A percentile compares a stretch with the other conserved stretches of the same genome.
Conservation (phyloP, 2,329 filamentous ascomycete species). For the Xylaria sp. region DNA sequence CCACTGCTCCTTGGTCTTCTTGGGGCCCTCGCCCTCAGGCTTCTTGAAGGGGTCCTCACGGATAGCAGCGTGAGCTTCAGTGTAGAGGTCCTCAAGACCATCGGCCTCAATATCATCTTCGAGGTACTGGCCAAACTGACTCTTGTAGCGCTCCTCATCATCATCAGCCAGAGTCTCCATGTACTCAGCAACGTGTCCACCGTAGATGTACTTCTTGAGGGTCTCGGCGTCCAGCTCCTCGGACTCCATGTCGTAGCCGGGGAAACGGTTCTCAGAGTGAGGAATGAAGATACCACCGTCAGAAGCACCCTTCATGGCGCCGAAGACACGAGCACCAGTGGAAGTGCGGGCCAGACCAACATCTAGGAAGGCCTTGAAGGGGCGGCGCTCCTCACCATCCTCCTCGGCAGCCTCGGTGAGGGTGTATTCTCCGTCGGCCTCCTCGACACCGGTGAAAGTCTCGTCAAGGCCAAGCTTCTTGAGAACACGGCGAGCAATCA, state of each 20-base stretch:
- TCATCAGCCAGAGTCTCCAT: conserved; percentile 99
- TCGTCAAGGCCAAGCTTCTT: conserved; percentile 96
- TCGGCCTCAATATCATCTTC: conserved; percentile 97
- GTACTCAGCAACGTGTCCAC: conserved; percentile 98
- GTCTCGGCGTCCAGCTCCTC: conserved; percentile 98
- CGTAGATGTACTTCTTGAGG: conserved; percentile 99
- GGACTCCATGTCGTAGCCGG: conserved; percentile 93
- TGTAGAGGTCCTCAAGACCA: conserved; percentile 94
- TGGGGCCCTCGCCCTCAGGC: conserved; percentile 71
- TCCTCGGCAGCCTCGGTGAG: conserved; percentile 94
- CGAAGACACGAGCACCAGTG: conserved; percentile 98
- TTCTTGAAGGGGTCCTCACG: conserved; percentile 99
- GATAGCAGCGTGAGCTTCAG: conserved; percentile 93
- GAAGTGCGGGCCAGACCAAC: conserved; percentile 97
- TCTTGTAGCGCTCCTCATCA: conserved; percentile 99
- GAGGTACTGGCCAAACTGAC: conserved; percentile 97
- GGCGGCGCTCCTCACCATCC: conserved; percentile 90
- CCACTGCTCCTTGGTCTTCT: conserved; percentile 98
- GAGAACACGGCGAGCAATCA: conserved; percentile 94
- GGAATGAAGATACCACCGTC: conserved; percentile 97
- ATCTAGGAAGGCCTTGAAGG: conserved; percentile 99
- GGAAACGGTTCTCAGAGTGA: conserved; percentile 99
- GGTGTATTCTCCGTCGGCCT: conserved; percentile 93
- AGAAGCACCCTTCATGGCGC: conserved; percentile 99
- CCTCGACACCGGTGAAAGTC: conserved; percentile 93